phyloP scores from a whole-genome alignment of 208 protist species.

The Leptomonas pyrrhocoris region DNA sequence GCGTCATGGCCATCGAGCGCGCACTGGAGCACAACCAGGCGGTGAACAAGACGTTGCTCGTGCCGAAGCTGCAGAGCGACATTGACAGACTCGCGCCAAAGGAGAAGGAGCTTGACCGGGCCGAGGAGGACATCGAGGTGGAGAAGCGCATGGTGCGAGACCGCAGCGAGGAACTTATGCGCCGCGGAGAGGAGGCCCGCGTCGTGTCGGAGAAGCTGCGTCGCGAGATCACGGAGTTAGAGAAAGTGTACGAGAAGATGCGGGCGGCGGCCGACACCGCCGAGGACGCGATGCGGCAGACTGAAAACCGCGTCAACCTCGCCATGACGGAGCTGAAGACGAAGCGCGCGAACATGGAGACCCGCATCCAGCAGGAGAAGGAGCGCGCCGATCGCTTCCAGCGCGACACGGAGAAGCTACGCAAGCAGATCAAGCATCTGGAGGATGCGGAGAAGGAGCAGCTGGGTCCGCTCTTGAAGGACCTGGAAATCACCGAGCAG shows the following conservation, averaged over 20 bases:
- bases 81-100: slow-evolving; percentile 80
- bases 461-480: slow-evolving; percentile 59
- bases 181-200: slow-evolving; percentile 80
- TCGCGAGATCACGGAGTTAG: slow-evolving; percentile 73
- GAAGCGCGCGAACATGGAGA: slow-evolving; percentile 74
- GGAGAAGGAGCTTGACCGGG: slow-evolving; percentile 81
- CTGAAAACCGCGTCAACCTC: slow-evolving; percentile 71
- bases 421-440: slow-evolving; percentile 76
- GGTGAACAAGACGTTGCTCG: slow-evolving; percentile 69
- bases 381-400: slow-evolving; percentile 63
- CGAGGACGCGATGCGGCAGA: slow-evolving; percentile 56
- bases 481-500: slow-evolving; percentile 48
- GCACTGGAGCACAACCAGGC: slow-evolving; percentile 70
- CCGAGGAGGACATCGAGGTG: slow-evolving; percentile 84
- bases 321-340: slow-evolving; percentile 54
- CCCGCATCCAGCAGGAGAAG: slow-evolving; percentile 83
- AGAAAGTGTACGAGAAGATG: slow-evolving; percentile 55
- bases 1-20: slow-evolving; percentile 67
- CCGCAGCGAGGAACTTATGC: slow-evolving; percentile 84
- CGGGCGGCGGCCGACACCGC: slow-evolving; percentile 47
- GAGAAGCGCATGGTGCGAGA: slow-evolving; percentile 86
- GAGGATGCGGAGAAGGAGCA: slow-evolving; percentile 72
- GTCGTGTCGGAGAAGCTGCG: slow-evolving; percentile 78
- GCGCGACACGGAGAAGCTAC: slow-evolving; percentile 83
- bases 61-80: slow-evolving; percentile 76